Conservation (phyloP, 352 stramenopile species). For the Bremia lactucae region DNA sequence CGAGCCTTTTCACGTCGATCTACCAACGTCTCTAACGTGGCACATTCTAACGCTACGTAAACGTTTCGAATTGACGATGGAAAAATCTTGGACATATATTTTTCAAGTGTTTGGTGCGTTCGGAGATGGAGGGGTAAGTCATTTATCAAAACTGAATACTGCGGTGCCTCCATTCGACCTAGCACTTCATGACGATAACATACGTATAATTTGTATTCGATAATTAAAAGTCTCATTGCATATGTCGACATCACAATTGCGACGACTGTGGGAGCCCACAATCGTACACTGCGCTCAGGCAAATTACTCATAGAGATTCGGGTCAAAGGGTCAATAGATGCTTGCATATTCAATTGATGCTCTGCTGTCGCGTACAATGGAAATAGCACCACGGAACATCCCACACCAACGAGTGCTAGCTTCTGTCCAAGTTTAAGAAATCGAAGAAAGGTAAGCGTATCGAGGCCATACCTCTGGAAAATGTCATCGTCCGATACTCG, state of each 20-base stretch:
- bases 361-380: conserved; percentile 55
- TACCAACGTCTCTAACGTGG: conserved; percentile 40
- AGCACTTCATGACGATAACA: conserved; percentile 48
- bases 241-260: conserved; percentile 46
- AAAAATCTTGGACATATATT: conserved; percentile 68
- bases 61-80: conserved; percentile 45
- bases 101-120: conserved; percentile 45
- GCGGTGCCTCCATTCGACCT: conserved; percentile 33
- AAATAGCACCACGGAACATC: conserved; percentile 49
- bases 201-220: conserved; percentile 61
- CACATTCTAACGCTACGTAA: conserved; percentile 64
- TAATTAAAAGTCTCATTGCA: conserved; percentile 42
- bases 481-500: conserved; percentile 50
- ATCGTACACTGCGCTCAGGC: conserved; percentile 25
- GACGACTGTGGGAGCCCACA: conserved; percentile 53
- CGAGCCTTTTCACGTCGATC: conserved; percentile 37
- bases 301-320: conserved; percentile 75
- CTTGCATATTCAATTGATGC: conserved; percentile 7
- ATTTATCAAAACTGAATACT: conserved; percentile 70
- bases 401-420: conserved; percentile 45
- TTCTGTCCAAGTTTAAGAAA: conserved; percentile 60
- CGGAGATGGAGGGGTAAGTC: conserved; percentile 53
- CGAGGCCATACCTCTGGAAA: conserved; percentile 56
- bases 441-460: conserved; percentile 65
- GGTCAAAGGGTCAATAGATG: conserved; percentile 37